Evolutionary conservation across 805 yeast genomes (phyloP).

Genomic region (Sungouiella blattae): DNA sequence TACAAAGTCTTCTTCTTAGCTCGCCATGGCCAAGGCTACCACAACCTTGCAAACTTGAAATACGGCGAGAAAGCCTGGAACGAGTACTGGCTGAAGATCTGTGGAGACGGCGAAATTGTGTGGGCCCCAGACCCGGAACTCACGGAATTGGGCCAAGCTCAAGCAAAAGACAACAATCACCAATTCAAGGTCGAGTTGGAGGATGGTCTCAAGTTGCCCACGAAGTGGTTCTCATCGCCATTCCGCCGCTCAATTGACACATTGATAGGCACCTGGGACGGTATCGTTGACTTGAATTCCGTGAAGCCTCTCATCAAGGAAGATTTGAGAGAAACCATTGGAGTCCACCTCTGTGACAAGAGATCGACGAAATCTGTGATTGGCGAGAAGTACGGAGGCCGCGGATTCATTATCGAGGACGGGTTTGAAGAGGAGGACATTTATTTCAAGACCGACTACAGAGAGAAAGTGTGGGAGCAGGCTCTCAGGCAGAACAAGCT

Average conservation of each 20-base stretch:
- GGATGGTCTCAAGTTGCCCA: slow-evolving; percentile 29
- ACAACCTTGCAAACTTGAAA: slow-evolving; percentile 43
- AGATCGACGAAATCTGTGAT: slow-evolving; percentile 36
- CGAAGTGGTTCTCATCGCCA: slow-evolving; percentile 46
- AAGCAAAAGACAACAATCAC: slow-evolving; percentile 41
- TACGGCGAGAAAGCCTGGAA: slow-evolving; percentile 49
- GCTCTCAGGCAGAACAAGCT: slow-evolving; percentile 32
- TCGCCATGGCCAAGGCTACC: slow-evolving; percentile 55
- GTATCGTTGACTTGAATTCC: slow-evolving; percentile 17
- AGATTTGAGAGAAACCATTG: slow-evolving; percentile 46
- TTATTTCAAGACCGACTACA: slow-evolving; percentile 33
- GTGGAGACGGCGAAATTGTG: slow-evolving; percentile 43
- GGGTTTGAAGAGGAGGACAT: slow-evolving; percentile 47
- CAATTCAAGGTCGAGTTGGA: slow-evolving; percentile 40
- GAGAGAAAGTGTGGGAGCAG: slow-evolving; percentile 42
- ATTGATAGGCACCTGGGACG: slow-evolving; percentile 45
- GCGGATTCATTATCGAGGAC: slow-evolving; percentile 41
- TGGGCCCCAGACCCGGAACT: slow-evolving; percentile 55
- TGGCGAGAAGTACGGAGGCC: slow-evolving; percentile 36
- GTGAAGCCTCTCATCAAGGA: slow-evolving; percentile 42
- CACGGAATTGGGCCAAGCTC: slow-evolving; percentile 43
- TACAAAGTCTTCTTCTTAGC: slow-evolving; percentile 48
- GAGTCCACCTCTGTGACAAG: slow-evolving; percentile 50
- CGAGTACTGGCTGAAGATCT: slow-evolving; percentile 39
- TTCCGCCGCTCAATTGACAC: slow-evolving; percentile 51